These are phyloP conservation scores for Rutstroemia sp. DNA, from an alignment of 2,329 filamentous ascomycete species.

Conservation along the genomic window DNA sequence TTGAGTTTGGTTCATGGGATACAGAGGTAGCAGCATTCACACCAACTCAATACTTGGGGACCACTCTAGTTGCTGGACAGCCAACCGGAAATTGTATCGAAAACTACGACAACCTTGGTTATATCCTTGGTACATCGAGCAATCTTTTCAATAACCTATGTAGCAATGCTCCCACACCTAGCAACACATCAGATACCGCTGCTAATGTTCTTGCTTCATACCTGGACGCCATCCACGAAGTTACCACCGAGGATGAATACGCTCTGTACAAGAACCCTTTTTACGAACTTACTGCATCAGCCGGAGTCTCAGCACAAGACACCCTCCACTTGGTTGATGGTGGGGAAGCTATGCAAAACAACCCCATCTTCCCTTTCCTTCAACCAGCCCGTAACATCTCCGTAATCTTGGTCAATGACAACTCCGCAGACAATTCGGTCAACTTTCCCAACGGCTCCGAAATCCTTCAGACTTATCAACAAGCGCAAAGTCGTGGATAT, in stretches of 20 bases:
- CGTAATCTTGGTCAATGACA: slow-evolving; percentile 39
- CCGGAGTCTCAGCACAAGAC: slow-evolving; percentile 27
- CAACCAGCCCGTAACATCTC: slow-evolving; percentile 33
- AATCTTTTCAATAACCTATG: slow-evolving; percentile 33
- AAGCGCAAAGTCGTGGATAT: slow-evolving; percentile 15
- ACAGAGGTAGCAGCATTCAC: slow-evolving; percentile 51
- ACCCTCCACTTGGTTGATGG: slow-evolving; percentile 38
- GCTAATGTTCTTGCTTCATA: slow-evolving; percentile 25
- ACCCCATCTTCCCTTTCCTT: slow-evolving; percentile 41
- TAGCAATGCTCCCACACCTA: slow-evolving; percentile 4
- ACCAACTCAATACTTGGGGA: slow-evolving; percentile 52
- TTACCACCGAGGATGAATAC: slow-evolving; percentile 26
- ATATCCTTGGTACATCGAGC: slow-evolving; percentile 37
- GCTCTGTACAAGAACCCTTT: slow-evolving; percentile 57
- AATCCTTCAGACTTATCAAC: slow-evolving; percentile 28
- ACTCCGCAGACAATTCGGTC: slow-evolving; percentile 35
- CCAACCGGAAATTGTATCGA: slow-evolving; percentile 35
- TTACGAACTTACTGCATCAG: slow-evolving; percentile 36
- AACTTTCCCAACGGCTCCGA: slow-evolving; percentile 36
- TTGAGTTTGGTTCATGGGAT: slow-evolving; percentile 60
- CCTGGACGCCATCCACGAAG: slow-evolving; percentile 26
- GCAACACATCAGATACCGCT: slow-evolving; percentile 16
- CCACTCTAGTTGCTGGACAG: slow-evolving; percentile 45
- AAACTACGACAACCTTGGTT: slow-evolving; percentile 42
- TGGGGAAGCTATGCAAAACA: slow-evolving; percentile 38